These are phyloP conservation scores for Cryptococcus sp. DNA, from an alignment of 1,284 basidiomycete genomes.

Conservation along the genomic window DNA sequence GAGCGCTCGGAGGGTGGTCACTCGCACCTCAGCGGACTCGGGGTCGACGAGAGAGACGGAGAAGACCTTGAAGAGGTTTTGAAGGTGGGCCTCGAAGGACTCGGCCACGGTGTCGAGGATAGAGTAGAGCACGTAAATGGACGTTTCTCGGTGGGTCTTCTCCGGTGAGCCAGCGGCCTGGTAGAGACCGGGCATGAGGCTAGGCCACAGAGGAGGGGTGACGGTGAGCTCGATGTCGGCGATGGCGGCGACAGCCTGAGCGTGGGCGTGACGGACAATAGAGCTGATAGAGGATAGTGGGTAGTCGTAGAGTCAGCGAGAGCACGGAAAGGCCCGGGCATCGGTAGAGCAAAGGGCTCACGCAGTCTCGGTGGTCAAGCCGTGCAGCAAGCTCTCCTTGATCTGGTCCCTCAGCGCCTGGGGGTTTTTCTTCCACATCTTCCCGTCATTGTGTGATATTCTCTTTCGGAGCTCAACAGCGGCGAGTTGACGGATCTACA, in stretches of 20 bases:
- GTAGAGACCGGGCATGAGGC: conserved; percentile 84
- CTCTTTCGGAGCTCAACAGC: conserved; percentile 98
- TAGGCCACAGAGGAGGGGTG: conserved; percentile 68
- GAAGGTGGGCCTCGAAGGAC: conserved; percentile 73
- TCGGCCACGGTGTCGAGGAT: conserved; percentile 91
- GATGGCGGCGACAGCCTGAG: conserved; percentile 90
- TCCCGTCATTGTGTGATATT: conserved; percentile 72
- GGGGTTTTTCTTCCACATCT: conserved; percentile 75
- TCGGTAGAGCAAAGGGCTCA: conserved; percentile 51
- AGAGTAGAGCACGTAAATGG: conserved; percentile 85
- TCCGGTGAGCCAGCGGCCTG: conserved; percentile 68
- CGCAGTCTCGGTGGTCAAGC: conserved; percentile 75
- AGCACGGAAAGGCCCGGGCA: background rate
- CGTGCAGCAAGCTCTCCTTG: conserved; percentile 77
- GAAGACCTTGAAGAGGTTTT: conserved; percentile 80
- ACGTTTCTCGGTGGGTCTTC: conserved; percentile 81
- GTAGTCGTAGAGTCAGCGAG: background rate
- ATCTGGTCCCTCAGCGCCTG: conserved; percentile 73
- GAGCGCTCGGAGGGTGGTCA: conserved; percentile 84
- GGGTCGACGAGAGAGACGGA: conserved; percentile 74
- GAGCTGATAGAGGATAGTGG: conserved; percentile 55
- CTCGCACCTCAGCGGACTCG: conserved; percentile 83
- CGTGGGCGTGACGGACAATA: conserved; percentile 82
- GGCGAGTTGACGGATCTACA: conserved; percentile 89
- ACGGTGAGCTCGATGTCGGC: conserved; percentile 82